Evolutionary conservation across 768 basidiomycete species (phyloP).

Genomic region (Gymnopilus dilepis): DNA sequence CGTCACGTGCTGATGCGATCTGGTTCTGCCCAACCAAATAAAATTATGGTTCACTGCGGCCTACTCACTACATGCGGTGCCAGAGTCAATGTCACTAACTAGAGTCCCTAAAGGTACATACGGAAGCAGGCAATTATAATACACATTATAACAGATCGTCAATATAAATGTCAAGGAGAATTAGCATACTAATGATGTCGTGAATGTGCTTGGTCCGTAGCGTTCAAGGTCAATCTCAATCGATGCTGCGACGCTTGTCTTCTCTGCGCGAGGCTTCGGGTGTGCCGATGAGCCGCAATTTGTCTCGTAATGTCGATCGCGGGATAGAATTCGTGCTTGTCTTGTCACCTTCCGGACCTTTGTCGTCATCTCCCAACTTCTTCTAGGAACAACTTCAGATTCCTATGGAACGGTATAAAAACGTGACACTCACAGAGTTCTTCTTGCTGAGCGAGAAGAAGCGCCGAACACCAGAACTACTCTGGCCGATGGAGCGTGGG

Average conservation of each 20-base stretch:
- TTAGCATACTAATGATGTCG: not conserved
- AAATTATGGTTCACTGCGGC: not conserved
- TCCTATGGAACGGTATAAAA: not conserved
- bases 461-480: constrained; percentile 33
- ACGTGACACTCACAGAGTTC: constrained; percentile 40
- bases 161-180: not conserved
- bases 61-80: not conserved
- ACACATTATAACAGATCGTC: not conserved
- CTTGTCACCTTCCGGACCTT: constrained; percentile 15
- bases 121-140: not conserved
- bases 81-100: not conserved
- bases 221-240: constrained; percentile 21
- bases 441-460: constrained; percentile 46
- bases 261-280: constrained; percentile 44
- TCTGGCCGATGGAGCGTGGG: constrained; percentile 28
- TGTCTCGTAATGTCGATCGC: constrained; percentile 38
- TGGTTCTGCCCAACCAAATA: not conserved
- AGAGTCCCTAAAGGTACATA: not conserved
- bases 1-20: constrained; percentile 16
- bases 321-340: constrained; percentile 26
- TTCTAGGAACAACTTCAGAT: constrained; percentile 13
- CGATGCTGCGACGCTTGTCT: constrained; percentile 41
- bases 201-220: not conserved
- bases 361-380: constrained; percentile 20
- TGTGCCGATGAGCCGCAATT: constrained; percentile 39